Conservation (phyloP, 441 rosid species). For the Pelargonium citronellum region DNA sequence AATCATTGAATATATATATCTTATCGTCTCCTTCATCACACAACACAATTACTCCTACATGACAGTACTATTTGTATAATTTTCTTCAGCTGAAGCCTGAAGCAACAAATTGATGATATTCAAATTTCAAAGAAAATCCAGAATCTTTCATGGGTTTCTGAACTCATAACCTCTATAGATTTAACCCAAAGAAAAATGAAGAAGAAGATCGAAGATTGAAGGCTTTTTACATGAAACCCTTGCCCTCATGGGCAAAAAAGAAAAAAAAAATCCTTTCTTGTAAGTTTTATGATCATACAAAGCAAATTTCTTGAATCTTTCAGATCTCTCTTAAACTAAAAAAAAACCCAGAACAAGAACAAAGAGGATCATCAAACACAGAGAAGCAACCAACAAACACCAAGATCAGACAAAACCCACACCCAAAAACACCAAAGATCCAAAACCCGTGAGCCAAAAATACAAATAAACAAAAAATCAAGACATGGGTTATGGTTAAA, state of each 20-base stretch:
- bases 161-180: too few relatives aligned
- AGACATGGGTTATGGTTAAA: neutral
- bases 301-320: neutral
- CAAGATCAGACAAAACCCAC: neutral
- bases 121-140: too few relatives aligned
- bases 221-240: too few relatives aligned
- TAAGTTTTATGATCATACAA: neutral
- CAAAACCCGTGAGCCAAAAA: neutral
- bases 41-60: neutral
- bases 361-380: too few relatives aligned
- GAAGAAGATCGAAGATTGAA: too few relatives aligned
- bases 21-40: neutral
- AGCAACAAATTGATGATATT: neutral
- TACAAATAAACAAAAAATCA: neutral
- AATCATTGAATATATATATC: neutral
- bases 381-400: neutral
- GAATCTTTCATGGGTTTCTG: too few relatives aligned
- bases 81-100: neutral
- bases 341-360: neutral
- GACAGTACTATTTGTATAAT: neutral
- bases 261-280: too few relatives aligned
- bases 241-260: too few relatives aligned
- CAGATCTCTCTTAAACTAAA: neutral
- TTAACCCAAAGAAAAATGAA: too few relatives aligned
- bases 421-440: constrained; percentile 1